Percentiles rank a stretch among this genome's conserved stretches.
Conservation (phyloP, 345 rosid genomes). For the Boechera retrofracta region DNA sequence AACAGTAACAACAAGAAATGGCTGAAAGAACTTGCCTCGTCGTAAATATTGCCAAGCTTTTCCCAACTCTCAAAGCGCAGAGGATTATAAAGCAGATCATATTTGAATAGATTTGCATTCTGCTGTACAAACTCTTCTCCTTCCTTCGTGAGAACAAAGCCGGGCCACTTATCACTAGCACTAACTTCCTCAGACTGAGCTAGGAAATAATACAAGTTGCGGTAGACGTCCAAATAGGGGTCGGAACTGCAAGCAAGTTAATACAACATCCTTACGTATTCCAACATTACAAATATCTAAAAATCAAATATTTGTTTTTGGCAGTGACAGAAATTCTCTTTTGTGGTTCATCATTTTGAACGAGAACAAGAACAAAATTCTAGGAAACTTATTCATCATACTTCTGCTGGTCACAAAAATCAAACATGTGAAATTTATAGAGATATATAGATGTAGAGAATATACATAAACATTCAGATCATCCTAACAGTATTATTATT, state of each 20-base stretch:
- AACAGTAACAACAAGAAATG: constrained; percentile 19
- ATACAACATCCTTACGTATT: constrained; percentile 36
- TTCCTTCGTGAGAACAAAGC: constrained; percentile 96
- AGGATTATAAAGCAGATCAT: constrained; percentile 88
- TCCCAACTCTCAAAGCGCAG: constrained; percentile 95
- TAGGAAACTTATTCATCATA: constrained; percentile 25
- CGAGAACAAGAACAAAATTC: constrained; percentile 9
- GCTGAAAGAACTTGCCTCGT: constrained; percentile 70
- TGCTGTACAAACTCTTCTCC: constrained; percentile 99
- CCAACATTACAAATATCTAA: constrained; percentile 14
- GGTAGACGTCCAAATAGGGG: constrained; percentile 81
- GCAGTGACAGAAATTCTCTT: constrained; percentile 25
- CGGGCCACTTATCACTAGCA: constrained; percentile 98
- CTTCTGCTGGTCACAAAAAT: constrained; percentile 28
- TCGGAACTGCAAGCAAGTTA: constrained; percentile 70
- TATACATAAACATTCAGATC: constrained; percentile 15
- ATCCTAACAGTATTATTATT: constrained; percentile 24
- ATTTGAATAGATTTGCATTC: constrained; percentile 82
- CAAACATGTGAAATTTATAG: constrained; percentile 24
- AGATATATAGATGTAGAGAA: not conserved
- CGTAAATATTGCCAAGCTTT: constrained; percentile 87
- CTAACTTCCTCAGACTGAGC: constrained; percentile 94
- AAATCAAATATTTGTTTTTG: constrained; percentile 26
- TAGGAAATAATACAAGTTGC: constrained; percentile 81
- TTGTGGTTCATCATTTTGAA: constrained; percentile 25